phyloP scores from a whole-genome alignment of 2,329 filamentous ascomycete species.

The Pseudocercospora cruenta region DNA sequence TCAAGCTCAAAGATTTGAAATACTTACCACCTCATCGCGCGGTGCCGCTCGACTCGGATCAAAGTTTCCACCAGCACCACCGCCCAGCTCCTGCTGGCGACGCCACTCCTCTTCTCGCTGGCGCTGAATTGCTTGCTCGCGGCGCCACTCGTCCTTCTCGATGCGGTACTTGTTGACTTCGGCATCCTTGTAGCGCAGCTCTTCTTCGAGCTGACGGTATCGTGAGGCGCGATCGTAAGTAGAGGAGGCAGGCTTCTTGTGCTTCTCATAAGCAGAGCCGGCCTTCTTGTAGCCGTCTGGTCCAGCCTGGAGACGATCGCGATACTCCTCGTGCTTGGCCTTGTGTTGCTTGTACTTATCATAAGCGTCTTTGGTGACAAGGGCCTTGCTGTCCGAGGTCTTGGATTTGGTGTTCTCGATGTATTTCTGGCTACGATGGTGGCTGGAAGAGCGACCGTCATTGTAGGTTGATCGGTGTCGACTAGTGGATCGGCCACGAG shows the following conservation, averaged over 20 bases:
- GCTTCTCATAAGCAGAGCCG: too few relatives aligned
- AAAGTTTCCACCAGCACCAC: background rate
- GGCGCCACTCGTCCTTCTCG: background rate
- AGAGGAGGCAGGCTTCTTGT: background rate
- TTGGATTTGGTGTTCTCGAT: background rate
- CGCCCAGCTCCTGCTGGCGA: background rate
- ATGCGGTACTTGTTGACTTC: background rate
- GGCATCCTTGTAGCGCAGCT: background rate
- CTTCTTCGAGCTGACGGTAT: background rate
- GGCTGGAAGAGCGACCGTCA: background rate
- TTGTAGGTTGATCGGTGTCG: background rate
- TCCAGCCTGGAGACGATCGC: background rate
- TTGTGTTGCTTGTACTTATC: constrained; percentile 3
- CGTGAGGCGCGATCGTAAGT: background rate
- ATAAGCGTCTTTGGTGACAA: background rate
- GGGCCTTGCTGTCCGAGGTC: background rate
- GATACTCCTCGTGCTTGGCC: constrained; percentile 9
- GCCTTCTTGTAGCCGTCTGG: background rate
- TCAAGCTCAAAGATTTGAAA: background rate
- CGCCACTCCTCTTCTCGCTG: background rate
- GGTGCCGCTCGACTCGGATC: background rate
- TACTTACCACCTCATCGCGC: background rate
- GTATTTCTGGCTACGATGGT: background rate
- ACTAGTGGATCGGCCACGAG: background rate
- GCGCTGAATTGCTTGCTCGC: background rate